Evolutionary conservation across 495 filamentous ascomycete species (phyloP).

Genomic region (Xylaria grammica): DNA sequence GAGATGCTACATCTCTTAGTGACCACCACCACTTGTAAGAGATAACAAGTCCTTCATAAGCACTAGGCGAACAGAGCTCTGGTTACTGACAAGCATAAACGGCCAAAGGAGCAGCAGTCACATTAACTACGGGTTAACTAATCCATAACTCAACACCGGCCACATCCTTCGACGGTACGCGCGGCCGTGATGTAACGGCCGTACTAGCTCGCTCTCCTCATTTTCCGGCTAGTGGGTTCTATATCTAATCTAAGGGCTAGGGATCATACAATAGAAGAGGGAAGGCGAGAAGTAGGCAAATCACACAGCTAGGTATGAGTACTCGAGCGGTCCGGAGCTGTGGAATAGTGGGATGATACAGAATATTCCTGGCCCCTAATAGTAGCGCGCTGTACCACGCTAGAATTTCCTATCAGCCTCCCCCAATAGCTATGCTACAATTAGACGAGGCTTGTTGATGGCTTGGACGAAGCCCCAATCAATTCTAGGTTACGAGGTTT

Average conservation of each 20-base stretch:
- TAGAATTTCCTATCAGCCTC: neutral
- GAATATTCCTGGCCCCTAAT: neutral
- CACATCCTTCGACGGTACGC: too few species aligned
- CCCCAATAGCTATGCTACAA: conserved; percentile 1
- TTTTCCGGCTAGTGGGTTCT: too few species aligned
- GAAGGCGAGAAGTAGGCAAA: too few species aligned
- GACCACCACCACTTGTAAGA: neutral
- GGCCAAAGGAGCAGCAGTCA: neutral
- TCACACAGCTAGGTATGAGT: too few species aligned
- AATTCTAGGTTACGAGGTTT: neutral
- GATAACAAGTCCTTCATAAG: neutral
- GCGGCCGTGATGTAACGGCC: too few species aligned
- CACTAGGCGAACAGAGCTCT: neutral
- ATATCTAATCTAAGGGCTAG: too few species aligned
- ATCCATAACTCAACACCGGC: neutral
- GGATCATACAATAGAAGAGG: too few species aligned
- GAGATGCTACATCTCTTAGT: neutral
- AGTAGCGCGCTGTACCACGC: neutral
- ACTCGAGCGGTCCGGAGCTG: too few species aligned
- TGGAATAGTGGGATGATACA: too few species aligned
- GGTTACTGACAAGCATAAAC: too few species aligned
- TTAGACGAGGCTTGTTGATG: neutral
- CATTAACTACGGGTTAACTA: neutral
- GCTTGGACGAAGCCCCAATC: too few species aligned
- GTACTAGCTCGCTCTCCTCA: too few species aligned